These are phyloP conservation scores for Cercophora sp. DNA, from an alignment of 495 filamentous ascomycete genomes.

Conservation along the genomic window DNA sequence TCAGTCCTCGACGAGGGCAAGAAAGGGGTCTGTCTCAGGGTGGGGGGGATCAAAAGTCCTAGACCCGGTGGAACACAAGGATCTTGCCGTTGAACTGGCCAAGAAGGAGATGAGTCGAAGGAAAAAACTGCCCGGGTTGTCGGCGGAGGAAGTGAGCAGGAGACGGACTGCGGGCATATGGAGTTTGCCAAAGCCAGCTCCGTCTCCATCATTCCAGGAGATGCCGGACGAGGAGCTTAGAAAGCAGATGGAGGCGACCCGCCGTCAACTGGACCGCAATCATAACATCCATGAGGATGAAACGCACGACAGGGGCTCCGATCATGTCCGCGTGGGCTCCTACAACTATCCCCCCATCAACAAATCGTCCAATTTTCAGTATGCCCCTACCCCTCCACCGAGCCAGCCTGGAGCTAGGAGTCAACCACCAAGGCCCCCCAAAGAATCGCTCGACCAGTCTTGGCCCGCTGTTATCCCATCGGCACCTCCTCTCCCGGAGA, in stretches of 20 bases:
- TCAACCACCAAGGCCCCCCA: constrained; percentile 42
- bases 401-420: constrained; percentile 10
- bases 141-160: constrained; percentile 51
- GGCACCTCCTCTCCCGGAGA: constrained; percentile 22
- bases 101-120: constrained; percentile 69
- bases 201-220: no score
- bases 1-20: no score
- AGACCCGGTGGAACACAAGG: constrained; percentile 65
- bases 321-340: no score
- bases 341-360: constrained; percentile 50
- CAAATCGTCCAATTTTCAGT: constrained; percentile 40
- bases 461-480: constrained; percentile 3
- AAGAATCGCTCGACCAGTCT: constrained; percentile 24
- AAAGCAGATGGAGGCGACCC: constrained; percentile 46
- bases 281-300: constrained; percentile 13
- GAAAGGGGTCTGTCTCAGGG: no score
- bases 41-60: constrained; percentile 49
- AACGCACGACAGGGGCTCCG: not conserved
- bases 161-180: constrained; percentile 60
- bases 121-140: constrained; percentile 53
- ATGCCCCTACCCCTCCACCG: constrained; percentile 26
- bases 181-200: constrained; percentile 43
- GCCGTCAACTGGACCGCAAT: constrained; percentile 37
- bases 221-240: constrained; percentile 46
- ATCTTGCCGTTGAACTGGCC: constrained; percentile 75